Percentiles rank a stretch among this genome's conserved stretches.
These are phyloP conservation scores for Tetrapyrgos nigripes DNA, from an alignment of 1,284 basidiomycete species.

Conservation along the genomic window DNA sequence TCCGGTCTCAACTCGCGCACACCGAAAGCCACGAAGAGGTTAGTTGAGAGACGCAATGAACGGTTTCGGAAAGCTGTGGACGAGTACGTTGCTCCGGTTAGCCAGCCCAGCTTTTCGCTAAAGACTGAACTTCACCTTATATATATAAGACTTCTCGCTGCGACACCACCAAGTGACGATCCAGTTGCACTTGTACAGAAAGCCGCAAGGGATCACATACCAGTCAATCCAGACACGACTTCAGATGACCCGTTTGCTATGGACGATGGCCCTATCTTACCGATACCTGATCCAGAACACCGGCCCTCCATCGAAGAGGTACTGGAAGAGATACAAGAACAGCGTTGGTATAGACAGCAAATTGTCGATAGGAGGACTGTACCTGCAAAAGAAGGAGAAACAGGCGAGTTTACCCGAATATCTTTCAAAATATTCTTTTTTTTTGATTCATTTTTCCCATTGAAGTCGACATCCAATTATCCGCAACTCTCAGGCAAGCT, in stretches of 20 bases:
- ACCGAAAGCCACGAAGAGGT: slow-evolving; percentile 66
- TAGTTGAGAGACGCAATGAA: slow-evolving; percentile 77
- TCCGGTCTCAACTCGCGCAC: slow-evolving; percentile 53
- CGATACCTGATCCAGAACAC: slow-evolving; percentile 54
- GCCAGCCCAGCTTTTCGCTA: not conserved
- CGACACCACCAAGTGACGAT: slow-evolving; percentile 61
- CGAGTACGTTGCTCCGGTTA: slow-evolving; percentile 51
- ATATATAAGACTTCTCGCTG: slow-evolving; percentile 63
- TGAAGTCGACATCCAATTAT: slow-evolving; percentile 62
- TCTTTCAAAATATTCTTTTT: not conserved
- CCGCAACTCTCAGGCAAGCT: slow-evolving; percentile 62
- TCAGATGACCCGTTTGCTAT: slow-evolving; percentile 18
- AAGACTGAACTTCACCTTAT: not conserved
- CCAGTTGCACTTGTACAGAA: slow-evolving; percentile 66
- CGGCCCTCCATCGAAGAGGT: slow-evolving; percentile 66
- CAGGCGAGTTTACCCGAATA: slow-evolving; percentile 45
- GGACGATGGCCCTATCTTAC: slow-evolving; percentile 19
- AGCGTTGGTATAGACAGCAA: slow-evolving; percentile 74
- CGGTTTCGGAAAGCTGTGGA: slow-evolving; percentile 74
- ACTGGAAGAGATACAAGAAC: slow-evolving; percentile 60
- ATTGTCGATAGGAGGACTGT: slow-evolving; percentile 65
- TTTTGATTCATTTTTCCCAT: slow-evolving; percentile 41
- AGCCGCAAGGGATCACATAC: slow-evolving; percentile 74
- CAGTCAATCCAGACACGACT: slow-evolving; percentile 56
- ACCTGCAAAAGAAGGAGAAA: slow-evolving; percentile 55